These are phyloP conservation scores for Penicillium sp. DNA, from an alignment of 2,329 filamentous ascomycete species.

Conservation along the genomic window DNA sequence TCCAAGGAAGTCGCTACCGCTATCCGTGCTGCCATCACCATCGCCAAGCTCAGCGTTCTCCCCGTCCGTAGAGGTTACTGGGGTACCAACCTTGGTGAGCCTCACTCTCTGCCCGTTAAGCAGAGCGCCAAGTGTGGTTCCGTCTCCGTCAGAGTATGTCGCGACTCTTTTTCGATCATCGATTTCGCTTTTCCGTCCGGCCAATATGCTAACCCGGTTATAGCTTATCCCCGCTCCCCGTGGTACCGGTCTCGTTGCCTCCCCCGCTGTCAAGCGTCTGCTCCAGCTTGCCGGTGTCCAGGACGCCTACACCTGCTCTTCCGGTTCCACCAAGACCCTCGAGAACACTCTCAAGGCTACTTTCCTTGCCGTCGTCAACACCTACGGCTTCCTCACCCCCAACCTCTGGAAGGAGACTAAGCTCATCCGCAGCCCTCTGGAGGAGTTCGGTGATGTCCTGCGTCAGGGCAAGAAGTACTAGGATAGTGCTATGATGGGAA, in stretches of 20 bases:
- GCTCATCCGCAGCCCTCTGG: constrained; percentile 82
- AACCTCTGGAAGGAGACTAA: constrained; percentile 99
- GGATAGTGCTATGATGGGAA: too few relatives aligned
- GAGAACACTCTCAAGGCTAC: constrained; percentile 99
- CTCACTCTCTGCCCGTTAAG: constrained; percentile 98
- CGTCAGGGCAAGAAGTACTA: constrained; percentile 65
- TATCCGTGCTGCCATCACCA: constrained; percentile 97
- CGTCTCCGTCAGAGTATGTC: constrained; percentile 87
- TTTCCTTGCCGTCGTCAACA: constrained; percentile 95
- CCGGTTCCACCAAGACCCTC: constrained; percentile 98
- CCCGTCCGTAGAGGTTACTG: constrained; percentile 98
- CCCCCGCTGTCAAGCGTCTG: constrained; percentile 98
- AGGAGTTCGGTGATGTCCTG: constrained; percentile 95
- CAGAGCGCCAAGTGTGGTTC: constrained; percentile 99
- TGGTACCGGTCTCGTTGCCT: constrained; percentile 97
- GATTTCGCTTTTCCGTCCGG: too few relatives aligned
- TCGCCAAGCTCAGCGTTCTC: constrained; percentile 96
- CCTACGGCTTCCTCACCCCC: constrained; percentile 98
- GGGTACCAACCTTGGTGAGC: constrained; percentile 98
- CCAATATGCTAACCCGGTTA: too few relatives aligned
- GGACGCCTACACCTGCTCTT: constrained; percentile 95
- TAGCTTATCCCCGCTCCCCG: constrained; percentile 96
- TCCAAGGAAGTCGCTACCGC: constrained; percentile 99
- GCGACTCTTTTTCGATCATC: background rate
- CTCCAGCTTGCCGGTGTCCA: constrained; percentile 98